These are phyloP conservation scores for Phlebopus sp. DNA, from an alignment of 1,284 basidiomycete species.

Conservation along the genomic window DNA sequence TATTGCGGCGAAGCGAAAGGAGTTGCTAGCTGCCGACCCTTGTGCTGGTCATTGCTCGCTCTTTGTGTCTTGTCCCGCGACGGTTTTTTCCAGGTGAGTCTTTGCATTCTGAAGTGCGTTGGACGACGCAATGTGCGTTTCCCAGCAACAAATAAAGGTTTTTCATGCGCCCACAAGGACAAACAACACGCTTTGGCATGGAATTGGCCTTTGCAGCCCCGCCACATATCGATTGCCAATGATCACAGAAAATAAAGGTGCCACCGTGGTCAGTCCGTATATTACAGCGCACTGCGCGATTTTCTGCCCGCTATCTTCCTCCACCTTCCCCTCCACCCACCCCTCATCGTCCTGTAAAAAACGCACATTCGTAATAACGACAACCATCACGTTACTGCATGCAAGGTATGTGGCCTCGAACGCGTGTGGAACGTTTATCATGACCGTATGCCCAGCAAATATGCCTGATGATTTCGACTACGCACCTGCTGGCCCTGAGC, in stretches of 20 bases:
- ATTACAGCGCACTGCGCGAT: constrained; percentile 16
- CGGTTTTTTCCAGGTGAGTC: constrained; percentile 8
- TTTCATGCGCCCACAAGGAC: constrained; percentile 39
- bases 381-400: too few species aligned
- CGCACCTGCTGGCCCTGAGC: not conserved
- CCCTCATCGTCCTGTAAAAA: not conserved
- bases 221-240: constrained; percentile 30
- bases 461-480: too few species aligned
- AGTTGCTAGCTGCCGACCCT: not conserved
- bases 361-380: too few species aligned
- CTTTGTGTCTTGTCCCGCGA: constrained; percentile 8
- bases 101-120: not conserved
- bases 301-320: constrained; percentile 4
- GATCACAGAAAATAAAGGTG: constrained; percentile 22
- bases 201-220: constrained; percentile 6
- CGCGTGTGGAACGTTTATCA: too few species aligned
- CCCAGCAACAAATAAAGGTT: constrained; percentile 32
- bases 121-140: constrained; percentile 14
- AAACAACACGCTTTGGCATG: constrained; percentile 38
- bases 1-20: not conserved
- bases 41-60: constrained; percentile 1
- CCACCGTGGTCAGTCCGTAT: constrained; percentile 26
- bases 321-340: not conserved
- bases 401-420: too few species aligned
- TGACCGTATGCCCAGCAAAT: too few species aligned